Conservation (phyloP, 352 stramenopile species). For the Phytophthora rubi region DNA sequence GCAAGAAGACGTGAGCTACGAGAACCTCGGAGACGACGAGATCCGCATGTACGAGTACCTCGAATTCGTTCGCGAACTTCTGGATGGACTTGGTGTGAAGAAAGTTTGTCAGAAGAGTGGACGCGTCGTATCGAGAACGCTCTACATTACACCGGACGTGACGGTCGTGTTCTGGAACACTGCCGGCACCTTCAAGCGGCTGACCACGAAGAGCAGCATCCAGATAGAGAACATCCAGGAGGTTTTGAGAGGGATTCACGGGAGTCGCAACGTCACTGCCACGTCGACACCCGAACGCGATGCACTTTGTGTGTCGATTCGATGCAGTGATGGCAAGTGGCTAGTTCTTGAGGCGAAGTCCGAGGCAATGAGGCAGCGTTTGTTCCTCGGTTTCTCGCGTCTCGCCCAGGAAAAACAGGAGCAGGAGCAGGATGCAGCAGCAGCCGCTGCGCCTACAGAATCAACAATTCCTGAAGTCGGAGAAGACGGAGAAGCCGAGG, state of each 20-base stretch:
- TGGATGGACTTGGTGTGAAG: constrained; percentile 65
- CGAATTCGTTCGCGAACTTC: constrained; percentile 68
- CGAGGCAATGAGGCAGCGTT: constrained; percentile 45
- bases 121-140: constrained; percentile 63
- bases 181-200: constrained; percentile 47
- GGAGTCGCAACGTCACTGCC: constrained; percentile 24
- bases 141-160: constrained; percentile 64
- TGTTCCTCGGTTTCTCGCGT: constrained; percentile 60
- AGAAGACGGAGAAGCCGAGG: constrained; percentile 11
- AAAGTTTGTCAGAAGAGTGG: constrained; percentile 71
- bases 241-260: constrained; percentile 57
- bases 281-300: constrained; percentile 20
- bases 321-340: constrained; percentile 52
- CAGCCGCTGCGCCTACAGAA: background rate
- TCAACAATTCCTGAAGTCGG: constrained; percentile 1
- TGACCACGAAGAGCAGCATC: constrained; percentile 60
- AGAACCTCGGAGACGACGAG: constrained; percentile 67
- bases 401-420: constrained; percentile 52
- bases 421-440: background rate
- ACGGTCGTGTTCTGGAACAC: constrained; percentile 64
- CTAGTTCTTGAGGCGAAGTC: constrained; percentile 64
- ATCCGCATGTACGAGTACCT: constrained; percentile 76
- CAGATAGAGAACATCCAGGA: constrained; percentile 46
- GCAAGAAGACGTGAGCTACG: constrained; percentile 66
- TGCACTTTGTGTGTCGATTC: constrained; percentile 53